phyloP scores from a whole-genome alignment of 176 grass and related monocot species.

The Tuctoria greenei region DNA sequence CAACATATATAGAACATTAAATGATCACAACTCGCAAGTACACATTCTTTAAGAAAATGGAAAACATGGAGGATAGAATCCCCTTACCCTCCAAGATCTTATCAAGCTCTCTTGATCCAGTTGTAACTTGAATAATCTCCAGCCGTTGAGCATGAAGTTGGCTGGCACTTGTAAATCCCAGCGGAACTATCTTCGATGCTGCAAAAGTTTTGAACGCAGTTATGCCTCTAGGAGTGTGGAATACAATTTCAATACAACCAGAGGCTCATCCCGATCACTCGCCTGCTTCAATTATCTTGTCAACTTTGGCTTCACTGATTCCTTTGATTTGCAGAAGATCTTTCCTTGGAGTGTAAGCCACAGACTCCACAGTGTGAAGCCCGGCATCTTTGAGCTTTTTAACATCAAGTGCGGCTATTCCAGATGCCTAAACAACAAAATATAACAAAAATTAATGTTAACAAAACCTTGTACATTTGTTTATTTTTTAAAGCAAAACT shows the following conservation, averaged over 20 bases:
- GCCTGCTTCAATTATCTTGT: conserved; percentile 96
- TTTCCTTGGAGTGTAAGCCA: conserved; percentile 91
- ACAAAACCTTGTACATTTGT: neutral
- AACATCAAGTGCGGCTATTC: conserved; percentile 88
- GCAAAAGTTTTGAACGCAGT: conserved; percentile 18
- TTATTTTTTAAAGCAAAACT: conserved; percentile 1
- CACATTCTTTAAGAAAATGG: neutral
- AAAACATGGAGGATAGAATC: neutral
- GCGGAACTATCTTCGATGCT: conserved; percentile 86
- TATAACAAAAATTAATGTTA: neutral
- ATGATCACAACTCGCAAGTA: neutral
- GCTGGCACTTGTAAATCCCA: conserved; percentile 97
- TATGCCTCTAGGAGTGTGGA: neutral
- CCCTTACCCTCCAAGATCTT: conserved; percentile 90
- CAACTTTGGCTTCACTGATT: conserved; percentile 96
- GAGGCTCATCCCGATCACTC: conserved; percentile 26
- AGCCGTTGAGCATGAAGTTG: conserved; percentile 90
- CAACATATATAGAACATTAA: conserved; percentile 20
- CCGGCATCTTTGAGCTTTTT: conserved; percentile 94
- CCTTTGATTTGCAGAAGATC: conserved; percentile 96
- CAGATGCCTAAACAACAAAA: conserved; percentile 67
- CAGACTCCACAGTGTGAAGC: conserved; percentile 76
- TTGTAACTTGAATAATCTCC: conserved; percentile 95
- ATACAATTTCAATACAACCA: conserved; percentile 13
- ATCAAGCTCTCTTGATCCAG: conserved; percentile 96